Evolutionary conservation across 305 asterid species (phyloP).

Genomic region (Fraxinus sp.): DNA sequence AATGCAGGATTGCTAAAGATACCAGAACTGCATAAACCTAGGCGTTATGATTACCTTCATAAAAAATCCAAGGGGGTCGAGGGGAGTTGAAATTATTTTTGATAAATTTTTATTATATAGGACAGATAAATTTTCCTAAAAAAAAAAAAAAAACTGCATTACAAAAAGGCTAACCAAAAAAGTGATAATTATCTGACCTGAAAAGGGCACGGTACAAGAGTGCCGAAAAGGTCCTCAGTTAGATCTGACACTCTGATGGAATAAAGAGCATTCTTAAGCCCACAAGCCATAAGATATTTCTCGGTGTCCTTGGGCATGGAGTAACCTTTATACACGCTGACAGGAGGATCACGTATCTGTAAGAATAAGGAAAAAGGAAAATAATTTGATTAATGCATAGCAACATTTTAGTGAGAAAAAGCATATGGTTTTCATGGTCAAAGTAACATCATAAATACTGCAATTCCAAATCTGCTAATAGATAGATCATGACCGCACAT

Average conservation of each 20-base stretch:
- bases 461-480: background rate
- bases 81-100: background rate
- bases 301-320: slow-evolving; percentile 86
- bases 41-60: background rate
- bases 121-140: background rate
- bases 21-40: background rate
- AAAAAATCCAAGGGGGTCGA: background rate
- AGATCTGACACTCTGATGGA: slow-evolving; percentile 78
- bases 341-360: slow-evolving; percentile 93
- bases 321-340: slow-evolving; percentile 83
- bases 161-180: background rate
- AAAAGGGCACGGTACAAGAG: slow-evolving; percentile 66
- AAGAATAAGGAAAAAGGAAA: slow-evolving; percentile 19
- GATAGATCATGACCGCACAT: background rate
- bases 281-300: slow-evolving; percentile 73
- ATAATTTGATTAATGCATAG: slow-evolving; percentile 19
- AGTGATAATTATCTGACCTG: slow-evolving; percentile 50
- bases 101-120: background rate
- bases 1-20: background rate
- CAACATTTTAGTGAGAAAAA: background rate
- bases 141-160: slow-evolving; percentile 1
- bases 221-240: slow-evolving; percentile 74
- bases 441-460: background rate
- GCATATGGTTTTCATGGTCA: background rate
- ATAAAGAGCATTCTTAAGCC: slow-evolving; percentile 87